Conservation (phyloP, 352 stramenopile genomes). For the Pythium graminicola region DNA sequence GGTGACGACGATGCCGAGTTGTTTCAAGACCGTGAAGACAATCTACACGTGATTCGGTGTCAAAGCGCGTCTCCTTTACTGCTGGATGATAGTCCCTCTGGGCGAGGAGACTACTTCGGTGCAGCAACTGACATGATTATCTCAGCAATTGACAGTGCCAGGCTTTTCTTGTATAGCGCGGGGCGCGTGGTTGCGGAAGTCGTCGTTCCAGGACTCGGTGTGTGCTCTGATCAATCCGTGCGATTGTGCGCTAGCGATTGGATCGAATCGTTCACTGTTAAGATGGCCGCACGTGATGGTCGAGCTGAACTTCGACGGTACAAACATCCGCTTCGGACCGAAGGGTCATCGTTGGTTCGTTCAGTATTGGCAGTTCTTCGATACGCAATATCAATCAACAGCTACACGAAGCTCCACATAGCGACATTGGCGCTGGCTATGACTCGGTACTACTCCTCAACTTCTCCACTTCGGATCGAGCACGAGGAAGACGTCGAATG, state of each 20-base stretch:
- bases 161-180: constrained; percentile 6
- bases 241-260: background rate
- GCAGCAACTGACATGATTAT: constrained; percentile 12
- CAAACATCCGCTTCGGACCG: constrained; percentile 10
- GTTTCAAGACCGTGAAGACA: constrained; percentile 10
- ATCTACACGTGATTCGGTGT: constrained; percentile 14
- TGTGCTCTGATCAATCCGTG: background rate
- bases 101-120: background rate
- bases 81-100: background rate
- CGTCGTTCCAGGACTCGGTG: background rate
- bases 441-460: background rate
- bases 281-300: background rate
- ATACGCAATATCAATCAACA: constrained; percentile 4
- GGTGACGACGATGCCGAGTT: background rate
- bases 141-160: background rate
- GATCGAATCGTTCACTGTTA: background rate
- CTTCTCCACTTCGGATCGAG: background rate
- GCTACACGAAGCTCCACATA: constrained; percentile 6
- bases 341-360: constrained; percentile 6
- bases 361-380: constrained; percentile 5
- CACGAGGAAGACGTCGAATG: constrained; percentile 7
- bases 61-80: constrained; percentile 5
- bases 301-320: constrained; percentile 10
- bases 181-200: constrained; percentile 11
- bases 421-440: background rate